Percentiles rank a stretch among this genome's conserved stretches.
phyloP scores from a whole-genome alignment of 306 rosid genomes.

The cucumber (Cucumis sativus) region DNA sequence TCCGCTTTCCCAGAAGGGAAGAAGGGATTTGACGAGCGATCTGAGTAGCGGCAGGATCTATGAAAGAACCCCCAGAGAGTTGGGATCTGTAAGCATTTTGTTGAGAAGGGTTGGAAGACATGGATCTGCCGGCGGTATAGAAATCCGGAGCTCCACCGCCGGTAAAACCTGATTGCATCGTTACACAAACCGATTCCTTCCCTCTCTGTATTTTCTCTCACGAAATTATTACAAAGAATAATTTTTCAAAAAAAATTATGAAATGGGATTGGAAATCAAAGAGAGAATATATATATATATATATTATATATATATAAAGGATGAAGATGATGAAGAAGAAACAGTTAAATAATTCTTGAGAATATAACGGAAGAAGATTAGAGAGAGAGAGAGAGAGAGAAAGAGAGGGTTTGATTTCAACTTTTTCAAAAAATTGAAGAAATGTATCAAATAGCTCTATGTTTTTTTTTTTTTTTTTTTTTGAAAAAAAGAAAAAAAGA shows the following conservation, averaged over 20 bases:
- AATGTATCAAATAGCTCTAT: not conserved
- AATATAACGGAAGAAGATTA: not conserved
- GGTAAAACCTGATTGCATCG: slow-evolving; percentile 66
- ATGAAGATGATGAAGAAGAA: not conserved
- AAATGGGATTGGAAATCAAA: not conserved
- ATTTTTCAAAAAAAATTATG: not conserved
- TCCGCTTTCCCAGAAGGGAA: slow-evolving; percentile 38
- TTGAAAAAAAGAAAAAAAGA: not conserved
- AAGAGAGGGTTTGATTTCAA: not conserved
- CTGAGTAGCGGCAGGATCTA: slow-evolving; percentile 45
- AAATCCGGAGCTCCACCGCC: slow-evolving; percentile 48
- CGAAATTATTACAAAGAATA: not conserved
- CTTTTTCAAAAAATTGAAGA: not conserved
- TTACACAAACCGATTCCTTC: slow-evolving; percentile 2
- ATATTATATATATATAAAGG: not conserved
- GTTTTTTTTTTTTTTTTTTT: not conserved
- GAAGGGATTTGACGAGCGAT: slow-evolving; percentile 32
- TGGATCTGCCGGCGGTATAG: slow-evolving; percentile 44
- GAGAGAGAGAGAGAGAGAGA: slow-evolving; percentile 7
- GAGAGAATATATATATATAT: not conserved
- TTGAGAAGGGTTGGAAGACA: slow-evolving; percentile 25
- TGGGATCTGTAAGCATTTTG: slow-evolving; percentile 40
- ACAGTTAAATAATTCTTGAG: not conserved
- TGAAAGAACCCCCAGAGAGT: slow-evolving; percentile 21
- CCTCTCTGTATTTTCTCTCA: not conserved